Evolutionary conservation across 192 early-diverging fungal species (phyloP), one percentile per base, ranked within the genome.

Genomic region (Backusella luteola): DNA sequence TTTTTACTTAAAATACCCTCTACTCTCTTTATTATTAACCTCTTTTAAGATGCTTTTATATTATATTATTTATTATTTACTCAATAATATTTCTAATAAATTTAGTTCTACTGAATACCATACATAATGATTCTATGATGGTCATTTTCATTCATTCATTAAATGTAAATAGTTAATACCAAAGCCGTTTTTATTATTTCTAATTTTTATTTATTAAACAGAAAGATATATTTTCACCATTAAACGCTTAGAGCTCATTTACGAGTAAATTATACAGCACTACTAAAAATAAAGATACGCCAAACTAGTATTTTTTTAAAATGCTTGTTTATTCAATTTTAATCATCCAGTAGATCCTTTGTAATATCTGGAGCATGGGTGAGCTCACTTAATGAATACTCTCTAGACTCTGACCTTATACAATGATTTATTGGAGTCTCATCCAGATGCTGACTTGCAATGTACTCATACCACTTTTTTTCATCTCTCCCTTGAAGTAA

Each of bases 401-500:
- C 35, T 23, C 68, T 69, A n/a, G 68, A 69, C 12, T 69, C 68
- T 9, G 68, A 69, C n/a, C 39, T 35, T 38, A 69, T 23, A 38
- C 21, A 35, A 63, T 29, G 23, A 26, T 23, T 35, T 21, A 21
- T n/a, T 17, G 34, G 34, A 3, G 34, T 69, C 1, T 41, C 19
- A 39, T 69, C 68, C 5, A 23, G 21, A n/a, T 69, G 35, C 12
- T 69, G 29, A n/a, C 17, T 19, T 26, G 17, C 34, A 17, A 35
- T 67, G 29, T 67, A 8, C 4, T 67, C 34, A 39, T 88, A 84
- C 97, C 97, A 98, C 79, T 94, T 89, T 17, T 92, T 88, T 73
- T 87, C 84, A 41, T 87, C 88, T 76, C 85, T 89, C 44, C 93
- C 94, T 59, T 93, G 87, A 73, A 98, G 86, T 42, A 97, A 84